Percentiles rank a stretch among this genome's conserved stretches.
These are phyloP conservation scores for Claviceps monticola DNA, from an alignment of 2,329 filamentous ascomycete genomes.

Conservation along the genomic window DNA sequence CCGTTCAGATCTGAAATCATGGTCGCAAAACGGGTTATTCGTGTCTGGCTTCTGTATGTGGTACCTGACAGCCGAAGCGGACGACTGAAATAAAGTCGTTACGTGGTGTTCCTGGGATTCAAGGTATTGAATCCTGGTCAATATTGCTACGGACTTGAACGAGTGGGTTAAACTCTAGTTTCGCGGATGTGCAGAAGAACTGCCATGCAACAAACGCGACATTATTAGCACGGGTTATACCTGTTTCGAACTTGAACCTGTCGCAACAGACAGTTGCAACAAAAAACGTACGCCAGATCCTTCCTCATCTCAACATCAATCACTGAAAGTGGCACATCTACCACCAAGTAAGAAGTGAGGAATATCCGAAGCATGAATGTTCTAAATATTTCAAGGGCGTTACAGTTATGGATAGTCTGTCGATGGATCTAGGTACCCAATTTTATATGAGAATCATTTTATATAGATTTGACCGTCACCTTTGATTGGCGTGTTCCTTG, in stretches of 20 bases:
- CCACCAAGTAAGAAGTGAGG: background rate
- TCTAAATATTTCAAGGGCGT: background rate
- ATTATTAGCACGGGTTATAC: background rate
- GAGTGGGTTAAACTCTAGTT: background rate
- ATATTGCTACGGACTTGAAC: background rate
- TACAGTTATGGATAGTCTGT: too few relatives aligned
- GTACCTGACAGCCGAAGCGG: background rate
- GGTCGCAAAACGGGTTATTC: background rate
- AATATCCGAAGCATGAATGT: background rate
- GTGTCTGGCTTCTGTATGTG: background rate
- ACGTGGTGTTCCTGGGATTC: background rate
- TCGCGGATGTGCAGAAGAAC: background rate
- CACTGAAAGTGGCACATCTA: background rate
- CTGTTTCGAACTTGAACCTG: background rate
- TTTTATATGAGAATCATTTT: too few relatives aligned
- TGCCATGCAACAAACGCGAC: background rate
- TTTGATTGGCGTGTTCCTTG: too few relatives aligned
- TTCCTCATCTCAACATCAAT: background rate
- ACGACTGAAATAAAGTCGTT: background rate
- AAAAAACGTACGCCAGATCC: too few relatives aligned
- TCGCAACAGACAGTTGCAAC: background rate
- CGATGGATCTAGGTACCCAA: too few relatives aligned
- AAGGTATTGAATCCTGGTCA: background rate
- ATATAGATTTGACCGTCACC: too few relatives aligned
- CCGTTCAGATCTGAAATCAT: background rate